These are phyloP conservation scores for Setomelanomma holmii DNA, from an alignment of 2,329 filamentous ascomycete species.

Conservation along the genomic window DNA sequence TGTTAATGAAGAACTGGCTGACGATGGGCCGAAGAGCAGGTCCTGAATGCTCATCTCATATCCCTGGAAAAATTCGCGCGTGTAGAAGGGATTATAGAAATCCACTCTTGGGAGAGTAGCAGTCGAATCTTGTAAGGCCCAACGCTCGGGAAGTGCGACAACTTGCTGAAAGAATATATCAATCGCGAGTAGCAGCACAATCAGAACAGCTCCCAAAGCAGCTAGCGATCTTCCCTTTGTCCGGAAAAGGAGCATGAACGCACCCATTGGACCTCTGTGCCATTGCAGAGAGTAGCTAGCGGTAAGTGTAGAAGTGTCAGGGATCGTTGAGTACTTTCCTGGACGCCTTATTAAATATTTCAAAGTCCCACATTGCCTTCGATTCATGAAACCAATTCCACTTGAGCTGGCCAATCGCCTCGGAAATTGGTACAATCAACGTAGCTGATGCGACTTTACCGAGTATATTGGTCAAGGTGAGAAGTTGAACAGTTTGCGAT, in stretches of 20 bases:
- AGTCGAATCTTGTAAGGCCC: constrained; percentile 12
- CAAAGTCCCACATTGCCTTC: constrained; percentile 36
- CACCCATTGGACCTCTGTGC: constrained; percentile 17
- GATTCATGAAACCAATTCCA: constrained; percentile 31
- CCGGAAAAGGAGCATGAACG: constrained; percentile 15
- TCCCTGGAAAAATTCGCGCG: neutral
- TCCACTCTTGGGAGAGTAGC: constrained; percentile 19
- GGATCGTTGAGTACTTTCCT: neutral
- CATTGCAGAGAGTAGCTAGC: neutral
- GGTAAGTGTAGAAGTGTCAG: neutral
- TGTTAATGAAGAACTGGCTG: constrained; percentile 18
- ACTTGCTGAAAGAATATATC: constrained; percentile 21
- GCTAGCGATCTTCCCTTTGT: constrained; percentile 23
- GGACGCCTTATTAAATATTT: constrained; percentile 36
- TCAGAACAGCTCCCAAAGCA: constrained; percentile 9
- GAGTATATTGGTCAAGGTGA: constrained; percentile 18
- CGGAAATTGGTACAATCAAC: constrained; percentile 26
- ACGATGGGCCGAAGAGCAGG: constrained; percentile 4
- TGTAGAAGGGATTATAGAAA: constrained; percentile 7
- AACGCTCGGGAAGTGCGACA: constrained; percentile 31
- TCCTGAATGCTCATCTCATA: neutral
- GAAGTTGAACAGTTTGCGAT: neutral
- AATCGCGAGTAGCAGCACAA: constrained; percentile 13
- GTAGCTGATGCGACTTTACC: constrained; percentile 26
- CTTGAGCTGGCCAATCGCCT: constrained; percentile 35